Base-by-base conservation (phyloP, 2,329 filamentous ascomycete genomes). In the Aplosporella prunicola region DNA sequence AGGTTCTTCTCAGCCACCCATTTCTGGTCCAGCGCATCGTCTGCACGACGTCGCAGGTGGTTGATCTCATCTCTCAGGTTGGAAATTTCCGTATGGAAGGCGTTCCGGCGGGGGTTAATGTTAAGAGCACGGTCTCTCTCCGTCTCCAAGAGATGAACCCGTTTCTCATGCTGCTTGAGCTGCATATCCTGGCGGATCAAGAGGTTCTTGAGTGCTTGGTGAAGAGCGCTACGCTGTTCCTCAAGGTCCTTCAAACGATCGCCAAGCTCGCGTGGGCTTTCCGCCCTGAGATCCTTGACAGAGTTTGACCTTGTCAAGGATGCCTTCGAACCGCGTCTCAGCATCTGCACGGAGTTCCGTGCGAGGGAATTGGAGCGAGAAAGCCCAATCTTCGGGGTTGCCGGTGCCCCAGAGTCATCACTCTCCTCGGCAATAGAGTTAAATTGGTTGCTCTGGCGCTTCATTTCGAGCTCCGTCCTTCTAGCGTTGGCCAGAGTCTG, bases 1-100 rank as follows among this genome's bases (percentile, higher is more conserved):
- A 96, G 67, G 13, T 86, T 86, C 62, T 93, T 93, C 62, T 95
- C 89, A 44, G 88, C 89, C 55, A 93, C 82, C 80, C 85, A 96
- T 61, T 96, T 96, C 52, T 93, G 84, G 53, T 94, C 86, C 10
- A 96, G 72, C 11, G 89, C 89, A 46, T 96, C 89, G 51, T 98
- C 89, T 20, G 89, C 89, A 37, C 91, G 78, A 44, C 80, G 80
- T 28, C 91, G 79, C 40, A 98, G 71, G 11, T 81, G 74, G 35
- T 82, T 84, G 44, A 98, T 82, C 56, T 98, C 91, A 16, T 81
- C 78, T 42, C 87, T 80, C 28, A 96, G 68, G 44, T 73, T 79
- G 2, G 73, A 70, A 5, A 96, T 83, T 52, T 96, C 89, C 47
- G 73, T 78, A 56, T 93, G 81, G 56, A 93, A 96, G 8, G 84